These are phyloP conservation scores for Talaromyces sp. DNA, from an alignment of 2,329 filamentous ascomycete species.

Conservation along the genomic window DNA sequence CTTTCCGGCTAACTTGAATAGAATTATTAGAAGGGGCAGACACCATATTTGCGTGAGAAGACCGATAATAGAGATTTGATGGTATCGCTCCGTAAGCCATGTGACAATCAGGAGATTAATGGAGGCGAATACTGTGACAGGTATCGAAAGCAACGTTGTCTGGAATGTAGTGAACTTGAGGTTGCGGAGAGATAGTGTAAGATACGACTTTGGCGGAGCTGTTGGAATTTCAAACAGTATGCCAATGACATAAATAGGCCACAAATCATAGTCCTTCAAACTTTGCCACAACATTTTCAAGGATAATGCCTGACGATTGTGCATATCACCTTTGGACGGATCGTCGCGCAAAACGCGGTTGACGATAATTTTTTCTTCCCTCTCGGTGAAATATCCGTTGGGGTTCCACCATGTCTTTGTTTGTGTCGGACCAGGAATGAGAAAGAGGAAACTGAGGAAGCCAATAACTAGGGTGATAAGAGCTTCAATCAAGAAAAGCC, in stretches of 20 bases:
- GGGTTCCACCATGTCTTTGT: conserved; percentile 58
- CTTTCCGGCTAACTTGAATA: conserved; percentile 49
- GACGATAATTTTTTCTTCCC: conserved; percentile 64
- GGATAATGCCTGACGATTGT: conserved; percentile 52
- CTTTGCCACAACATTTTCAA: conserved; percentile 48
- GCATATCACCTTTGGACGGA: conserved; percentile 55
- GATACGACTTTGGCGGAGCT: conserved; percentile 36
- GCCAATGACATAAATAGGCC: conserved; percentile 34
- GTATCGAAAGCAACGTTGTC: conserved; percentile 62
- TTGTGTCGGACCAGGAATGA: conserved; percentile 38
- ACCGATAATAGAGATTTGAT: conserved; percentile 54
- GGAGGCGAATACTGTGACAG: conserved; percentile 56
- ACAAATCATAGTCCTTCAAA: conserved; percentile 54
- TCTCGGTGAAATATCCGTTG: conserved; percentile 40
- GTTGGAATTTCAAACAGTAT: conserved; percentile 43
- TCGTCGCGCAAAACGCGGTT: conserved; percentile 56
- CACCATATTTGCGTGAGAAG: conserved; percentile 54
- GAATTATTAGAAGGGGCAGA: conserved; percentile 51
- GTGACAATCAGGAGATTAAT: conserved; percentile 55
- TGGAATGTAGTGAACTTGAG: conserved; percentile 59
- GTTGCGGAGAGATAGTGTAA: conserved; percentile 46
- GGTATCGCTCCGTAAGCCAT: conserved; percentile 54
- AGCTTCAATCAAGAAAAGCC: conserved; percentile 53
- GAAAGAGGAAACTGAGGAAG: conserved; percentile 41
- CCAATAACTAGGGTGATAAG: conserved; percentile 41